Percentiles rank a stretch among this genome's conserved stretches.
These are phyloP conservation scores for Diutina neorugosa DNA, from an alignment of 1,139 yeast genomes.

Conservation along the genomic window DNA sequence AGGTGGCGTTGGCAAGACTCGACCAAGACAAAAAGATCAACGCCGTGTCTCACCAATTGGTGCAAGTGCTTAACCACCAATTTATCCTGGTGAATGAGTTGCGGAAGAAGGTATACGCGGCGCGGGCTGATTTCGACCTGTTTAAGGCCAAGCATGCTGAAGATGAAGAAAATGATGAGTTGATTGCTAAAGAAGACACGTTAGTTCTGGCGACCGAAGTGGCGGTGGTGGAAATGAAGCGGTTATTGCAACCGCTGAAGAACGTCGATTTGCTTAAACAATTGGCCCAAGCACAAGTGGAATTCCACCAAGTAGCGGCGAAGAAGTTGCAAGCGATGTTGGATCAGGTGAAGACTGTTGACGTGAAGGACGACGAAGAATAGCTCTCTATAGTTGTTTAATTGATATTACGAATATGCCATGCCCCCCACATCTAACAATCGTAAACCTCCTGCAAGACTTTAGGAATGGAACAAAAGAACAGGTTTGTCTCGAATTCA, in stretches of 20 bases:
- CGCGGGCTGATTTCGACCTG: slow-evolving; percentile 62
- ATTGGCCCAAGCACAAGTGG: slow-evolving; percentile 54
- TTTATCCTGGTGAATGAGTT: slow-evolving; percentile 49
- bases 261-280: slow-evolving; percentile 49
- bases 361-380: slow-evolving; percentile 1
- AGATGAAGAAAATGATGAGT: slow-evolving; percentile 32
- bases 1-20: slow-evolving; percentile 48
- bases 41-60: slow-evolving; percentile 44
- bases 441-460: too few species aligned
- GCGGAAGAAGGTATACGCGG: slow-evolving; percentile 56
- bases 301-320: slow-evolving; percentile 41
- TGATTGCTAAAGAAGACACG: slow-evolving; percentile 64
- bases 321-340: slow-evolving; percentile 1
- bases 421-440: neutral
- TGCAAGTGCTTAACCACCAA: slow-evolving; percentile 37
- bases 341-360: neutral
- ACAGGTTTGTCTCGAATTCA: slow-evolving; percentile 92
- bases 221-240: slow-evolving; percentile 71
- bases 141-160: slow-evolving; percentile 31
- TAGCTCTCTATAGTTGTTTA: neutral
- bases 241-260: slow-evolving; percentile 54
- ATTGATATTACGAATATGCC: neutral
- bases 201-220: slow-evolving; percentile 63
- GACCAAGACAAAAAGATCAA: slow-evolving; percentile 51
- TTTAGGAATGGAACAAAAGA: neutral